phyloP scores from a whole-genome alignment of 345 rosid species.

The Boechera divaricarpa region DNA sequence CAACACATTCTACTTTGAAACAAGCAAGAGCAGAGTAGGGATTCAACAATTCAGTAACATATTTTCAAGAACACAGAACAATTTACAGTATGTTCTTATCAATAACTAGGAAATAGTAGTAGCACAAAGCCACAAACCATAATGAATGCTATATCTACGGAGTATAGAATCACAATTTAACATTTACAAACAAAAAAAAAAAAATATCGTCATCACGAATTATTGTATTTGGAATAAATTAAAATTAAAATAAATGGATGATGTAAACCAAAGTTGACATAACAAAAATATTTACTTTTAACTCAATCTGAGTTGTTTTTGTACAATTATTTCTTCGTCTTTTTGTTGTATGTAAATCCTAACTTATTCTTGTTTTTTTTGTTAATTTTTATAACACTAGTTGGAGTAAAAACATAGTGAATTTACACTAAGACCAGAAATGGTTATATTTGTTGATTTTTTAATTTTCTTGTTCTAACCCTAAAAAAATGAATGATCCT shows the following conservation, averaged over 20 bases:
- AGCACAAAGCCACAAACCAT: too few relatives aligned
- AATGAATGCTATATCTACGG: neutral
- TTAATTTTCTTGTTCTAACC: too few relatives aligned
- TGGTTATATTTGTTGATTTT: too few relatives aligned
- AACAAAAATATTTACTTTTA: neutral
- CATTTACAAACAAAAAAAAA: neutral
- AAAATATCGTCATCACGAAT: neutral
- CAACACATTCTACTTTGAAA: neutral
- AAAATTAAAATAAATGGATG: neutral
- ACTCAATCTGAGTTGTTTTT: too few relatives aligned
- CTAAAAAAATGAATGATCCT: neutral
- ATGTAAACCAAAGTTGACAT: constrained; percentile 6
- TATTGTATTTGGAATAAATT: neutral
- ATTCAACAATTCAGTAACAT: neutral
- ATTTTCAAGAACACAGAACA: neutral
- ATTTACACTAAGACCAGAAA: too few relatives aligned
- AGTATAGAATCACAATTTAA: neutral
- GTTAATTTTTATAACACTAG: too few relatives aligned
- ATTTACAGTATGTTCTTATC: neutral
- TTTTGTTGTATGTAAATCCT: too few relatives aligned
- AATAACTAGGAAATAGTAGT: neutral
- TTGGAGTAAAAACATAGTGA: too few relatives aligned
- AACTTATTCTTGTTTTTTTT: too few relatives aligned
- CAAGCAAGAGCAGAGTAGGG: neutral
- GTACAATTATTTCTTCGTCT: too few relatives aligned